Base-by-base conservation (phyloP, 495 filamentous ascomycete species). In the Podospora sp. region DNA sequence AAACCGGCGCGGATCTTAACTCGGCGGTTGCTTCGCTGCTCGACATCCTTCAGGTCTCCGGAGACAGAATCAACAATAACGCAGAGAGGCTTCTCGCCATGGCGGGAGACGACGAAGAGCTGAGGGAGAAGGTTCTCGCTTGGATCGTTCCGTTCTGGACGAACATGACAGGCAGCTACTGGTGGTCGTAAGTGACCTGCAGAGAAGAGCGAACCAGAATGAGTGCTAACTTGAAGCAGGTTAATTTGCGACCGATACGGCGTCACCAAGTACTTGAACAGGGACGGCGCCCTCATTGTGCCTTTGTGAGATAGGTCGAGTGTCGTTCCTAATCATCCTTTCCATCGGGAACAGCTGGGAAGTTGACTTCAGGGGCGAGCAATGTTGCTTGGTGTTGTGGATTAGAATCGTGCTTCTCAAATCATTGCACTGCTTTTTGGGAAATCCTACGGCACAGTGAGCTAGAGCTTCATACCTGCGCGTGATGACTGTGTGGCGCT, bases 171-270 rank as follows among this genome's bases (percentile, higher is more conserved):
- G 65, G 69, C 4, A 68, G 57, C n/a, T 68, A 68, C 25, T 62
- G 36, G 53, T 71, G 66, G 69, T 62, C 66, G 69, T 66, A 53
- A 63, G 69, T 66, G 7, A 24, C 18, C 18, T 52, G 49, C 51
- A 14, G 33, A 11, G 2, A 26, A 2, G 14, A n/a, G 9, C 14
- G 11, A 46, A 18, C 2, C 2, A 21, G 8, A 1, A 12, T 22
- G 22, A 11, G 1, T 25, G 33, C 24, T 58, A 27, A 50, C 22
- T 33, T 6, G 25, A 40, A 6, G n/a, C 29, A 69, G 67, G 7
- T 50, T 65, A 7, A 21, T 40, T 3, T 69, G 67, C 21, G 61
- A 59, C 22, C 65, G 66, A 35, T 71, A 71, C 36, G 65, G 65
- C 6, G 50, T 71, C 16, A 24, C 53, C 2, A 62, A 68, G 35